These are phyloP conservation scores for Wickerhamiella musiphila DNA, from an alignment of 805 yeast genomes.

Conservation along the genomic window DNA sequence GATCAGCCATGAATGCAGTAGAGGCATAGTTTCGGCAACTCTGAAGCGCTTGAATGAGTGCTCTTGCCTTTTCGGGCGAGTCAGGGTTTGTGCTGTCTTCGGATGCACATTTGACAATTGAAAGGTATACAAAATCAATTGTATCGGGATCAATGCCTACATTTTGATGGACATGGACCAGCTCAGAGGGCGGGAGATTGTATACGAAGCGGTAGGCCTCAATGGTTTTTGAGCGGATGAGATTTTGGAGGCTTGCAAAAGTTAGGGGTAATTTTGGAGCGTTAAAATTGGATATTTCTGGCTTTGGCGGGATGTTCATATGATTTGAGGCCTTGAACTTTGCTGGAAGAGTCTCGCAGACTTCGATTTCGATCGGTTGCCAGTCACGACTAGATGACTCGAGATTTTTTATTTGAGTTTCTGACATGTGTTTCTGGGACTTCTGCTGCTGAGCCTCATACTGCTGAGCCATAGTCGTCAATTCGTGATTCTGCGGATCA, in stretches of 20 bases:
- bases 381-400: not conserved
- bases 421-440: not conserved
- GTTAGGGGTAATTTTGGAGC: slow-evolving; percentile 12
- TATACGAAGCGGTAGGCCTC: slow-evolving; percentile 11
- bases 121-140: slow-evolving; percentile 11
- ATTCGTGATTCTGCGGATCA: slow-evolving; percentile 11
- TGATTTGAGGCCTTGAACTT: slow-evolving; percentile 1
- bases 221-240: slow-evolving; percentile 5
- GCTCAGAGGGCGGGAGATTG: slow-evolving; percentile 6
- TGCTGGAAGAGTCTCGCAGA: slow-evolving; percentile 5
- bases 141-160: slow-evolving; percentile 16
- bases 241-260: slow-evolving; percentile 8
- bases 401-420: no score
- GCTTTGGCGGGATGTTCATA: not conserved
- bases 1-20: no score
- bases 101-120: no score
- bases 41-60: no score
- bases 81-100: no score
- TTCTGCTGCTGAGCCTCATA: no score
- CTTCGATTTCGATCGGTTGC: not conserved
- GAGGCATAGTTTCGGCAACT: no score
- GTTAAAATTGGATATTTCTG: not conserved
- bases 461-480: slow-evolving; percentile 4
- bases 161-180: slow-evolving; percentile 7
- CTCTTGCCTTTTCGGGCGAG: no score